A percentile compares a stretch with the other conserved stretches of the same genome.
phyloP scores from a whole-genome alignment of 257 asterid genomes.

The Lycium ferocissimum region DNA sequence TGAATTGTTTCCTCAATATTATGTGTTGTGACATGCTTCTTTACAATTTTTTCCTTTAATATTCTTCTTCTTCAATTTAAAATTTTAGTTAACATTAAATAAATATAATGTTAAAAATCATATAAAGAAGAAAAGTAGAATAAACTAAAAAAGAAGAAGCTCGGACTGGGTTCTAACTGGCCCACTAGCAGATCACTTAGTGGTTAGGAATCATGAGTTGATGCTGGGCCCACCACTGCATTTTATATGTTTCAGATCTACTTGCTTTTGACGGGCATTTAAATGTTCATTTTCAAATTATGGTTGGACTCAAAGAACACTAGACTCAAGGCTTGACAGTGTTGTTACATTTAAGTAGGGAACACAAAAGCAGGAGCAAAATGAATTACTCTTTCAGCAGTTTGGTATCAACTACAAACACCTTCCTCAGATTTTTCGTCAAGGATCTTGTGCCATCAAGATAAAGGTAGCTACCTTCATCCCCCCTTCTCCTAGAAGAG shows the following conservation, averaged over 20 bases:
- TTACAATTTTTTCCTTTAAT: background rate
- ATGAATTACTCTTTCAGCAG: conserved; percentile 73
- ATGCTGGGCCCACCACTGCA: background rate
- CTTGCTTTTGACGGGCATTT: background rate
- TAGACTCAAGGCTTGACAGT: background rate
- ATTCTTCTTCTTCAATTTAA: background rate
- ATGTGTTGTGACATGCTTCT: background rate
- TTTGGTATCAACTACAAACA: conserved; percentile 80
- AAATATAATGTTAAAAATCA: background rate
- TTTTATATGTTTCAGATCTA: background rate
- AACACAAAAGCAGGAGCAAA: conserved; percentile 70
- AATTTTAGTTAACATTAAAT: too few species aligned
- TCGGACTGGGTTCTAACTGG: background rate
- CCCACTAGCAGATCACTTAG: background rate
- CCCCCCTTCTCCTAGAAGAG: conserved; percentile 12
- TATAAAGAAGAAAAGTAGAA: conserved; percentile 21
- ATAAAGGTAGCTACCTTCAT: conserved; percentile 55
- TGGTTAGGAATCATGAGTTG: conserved; percentile 14
- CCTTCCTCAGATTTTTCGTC: conserved; percentile 80
- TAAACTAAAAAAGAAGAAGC: background rate
- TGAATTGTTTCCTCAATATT: background rate
- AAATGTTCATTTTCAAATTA: background rate
- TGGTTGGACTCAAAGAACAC: conserved; percentile 4
- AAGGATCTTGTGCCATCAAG: conserved; percentile 82
- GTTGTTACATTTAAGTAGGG: conserved; percentile 46